phyloP scores from a whole-genome alignment of 371 early-diverging fungal genomes.

The Blakeslea trispora region DNA sequence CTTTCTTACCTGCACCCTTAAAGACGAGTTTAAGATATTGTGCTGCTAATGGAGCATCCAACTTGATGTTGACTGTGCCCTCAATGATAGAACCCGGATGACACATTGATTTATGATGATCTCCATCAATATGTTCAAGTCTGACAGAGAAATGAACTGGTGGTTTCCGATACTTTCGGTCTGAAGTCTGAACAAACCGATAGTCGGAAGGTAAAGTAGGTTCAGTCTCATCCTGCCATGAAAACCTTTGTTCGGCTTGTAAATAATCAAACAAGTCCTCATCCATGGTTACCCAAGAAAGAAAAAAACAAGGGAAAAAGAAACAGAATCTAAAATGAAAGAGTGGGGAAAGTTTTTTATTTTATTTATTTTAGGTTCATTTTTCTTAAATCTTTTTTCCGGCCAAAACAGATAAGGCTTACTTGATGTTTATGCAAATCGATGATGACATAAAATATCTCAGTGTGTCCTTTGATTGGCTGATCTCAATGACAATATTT shows the following conservation, averaged over 20 bases:
- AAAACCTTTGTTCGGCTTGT: slow-evolving; percentile 8
- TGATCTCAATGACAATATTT: no score
- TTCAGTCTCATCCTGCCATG: slow-evolving; percentile 15
- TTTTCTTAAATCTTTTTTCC: no score
- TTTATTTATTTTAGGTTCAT: no score
- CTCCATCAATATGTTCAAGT: slow-evolving; percentile 17
- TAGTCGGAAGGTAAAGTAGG: slow-evolving; percentile 4
- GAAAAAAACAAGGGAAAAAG: no score
- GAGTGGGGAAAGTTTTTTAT: no score
- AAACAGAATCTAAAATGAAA: no score
- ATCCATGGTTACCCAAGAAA: not conserved
- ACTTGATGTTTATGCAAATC: no score
- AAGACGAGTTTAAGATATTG: slow-evolving; percentile 39
- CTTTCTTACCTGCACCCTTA: slow-evolving; percentile 35
- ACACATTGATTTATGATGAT: slow-evolving; percentile 15
- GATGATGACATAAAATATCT: no score
- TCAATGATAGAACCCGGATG: slow-evolving; percentile 40
- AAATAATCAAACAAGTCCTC: not conserved
- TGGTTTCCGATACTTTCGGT: slow-evolving; percentile 26
- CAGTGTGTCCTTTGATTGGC: no score
- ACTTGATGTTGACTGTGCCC: slow-evolving; percentile 30
- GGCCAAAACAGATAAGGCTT: no score
- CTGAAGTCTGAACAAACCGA: slow-evolving; percentile 12
- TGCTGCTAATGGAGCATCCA: slow-evolving; percentile 34
- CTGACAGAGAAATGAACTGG: slow-evolving; percentile 19